Percentiles rank a stretch among this genome's conserved stretches.
Evolutionary conservation across 2,329 filamentous ascomycete species (phyloP).

Genomic region (Aspergillus pseudotamarii): DNA sequence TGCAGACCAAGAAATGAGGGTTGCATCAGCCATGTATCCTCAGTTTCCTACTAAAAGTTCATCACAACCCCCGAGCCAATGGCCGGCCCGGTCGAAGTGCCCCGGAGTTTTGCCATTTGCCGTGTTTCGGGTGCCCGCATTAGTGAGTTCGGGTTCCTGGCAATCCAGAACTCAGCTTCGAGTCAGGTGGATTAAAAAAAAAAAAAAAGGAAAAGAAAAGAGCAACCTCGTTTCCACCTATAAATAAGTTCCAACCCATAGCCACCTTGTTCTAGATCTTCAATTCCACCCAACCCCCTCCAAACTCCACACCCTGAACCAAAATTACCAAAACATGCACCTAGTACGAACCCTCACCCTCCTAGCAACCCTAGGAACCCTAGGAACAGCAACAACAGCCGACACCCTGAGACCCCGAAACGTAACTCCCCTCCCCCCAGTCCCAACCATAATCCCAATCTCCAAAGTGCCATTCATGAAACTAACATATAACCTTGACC

Average conservation of each 20-base stretch:
- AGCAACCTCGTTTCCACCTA: neutral
- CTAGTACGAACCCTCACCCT: neutral
- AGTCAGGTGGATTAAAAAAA: neutral
- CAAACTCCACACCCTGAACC: neutral
- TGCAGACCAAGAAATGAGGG: neutral
- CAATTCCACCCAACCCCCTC: neutral
- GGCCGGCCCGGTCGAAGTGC: neutral
- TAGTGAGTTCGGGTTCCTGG: constrained; percentile 4
- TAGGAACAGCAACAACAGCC: neutral
- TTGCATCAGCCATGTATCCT: neutral
- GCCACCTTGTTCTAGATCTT: neutral
- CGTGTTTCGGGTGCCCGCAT: constrained; percentile 11
- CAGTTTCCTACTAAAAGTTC: too few species aligned
- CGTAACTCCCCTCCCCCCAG: constrained; percentile 11
- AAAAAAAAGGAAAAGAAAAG: neutral
- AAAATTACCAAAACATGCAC: constrained; percentile 5
- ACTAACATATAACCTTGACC: constrained; percentile 5
- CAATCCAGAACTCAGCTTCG: neutral
- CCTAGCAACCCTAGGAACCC: neutral
- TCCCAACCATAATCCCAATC: neutral
- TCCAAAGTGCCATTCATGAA: neutral
- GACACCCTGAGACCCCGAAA: constrained; percentile 22
- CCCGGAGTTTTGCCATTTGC: constrained; percentile 1
- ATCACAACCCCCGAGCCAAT: neutral
- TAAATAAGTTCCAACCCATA: neutral